Evolutionary conservation across 768 basidiomycete genomes (phyloP).

Genomic region (Mrakia hoshinonis): DNA sequence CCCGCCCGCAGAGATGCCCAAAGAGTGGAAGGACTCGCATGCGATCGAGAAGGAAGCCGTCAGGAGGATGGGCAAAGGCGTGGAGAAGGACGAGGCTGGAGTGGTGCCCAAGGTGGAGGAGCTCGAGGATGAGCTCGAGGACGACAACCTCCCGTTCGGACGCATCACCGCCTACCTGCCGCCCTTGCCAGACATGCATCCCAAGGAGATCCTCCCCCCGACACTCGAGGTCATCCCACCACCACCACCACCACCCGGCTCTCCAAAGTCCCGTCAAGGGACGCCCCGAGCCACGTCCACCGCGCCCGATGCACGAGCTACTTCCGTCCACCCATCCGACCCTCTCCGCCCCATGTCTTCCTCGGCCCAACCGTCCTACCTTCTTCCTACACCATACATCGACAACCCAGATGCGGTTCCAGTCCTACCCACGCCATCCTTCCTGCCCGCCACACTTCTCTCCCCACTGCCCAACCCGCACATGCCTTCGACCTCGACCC

Average conservation of each 20-base stretch:
- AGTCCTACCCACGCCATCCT: neutral
- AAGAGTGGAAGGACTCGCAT: neutral
- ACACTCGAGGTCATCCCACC: neutral
- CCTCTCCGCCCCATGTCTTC: neutral
- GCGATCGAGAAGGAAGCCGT: neutral
- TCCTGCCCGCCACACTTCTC: neutral
- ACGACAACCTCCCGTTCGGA: constrained; percentile 9
- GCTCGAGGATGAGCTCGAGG: neutral
- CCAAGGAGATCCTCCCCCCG: neutral
- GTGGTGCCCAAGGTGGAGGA: neutral
- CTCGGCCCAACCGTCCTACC: neutral
- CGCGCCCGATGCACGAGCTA: neutral
- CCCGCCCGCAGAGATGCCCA: neutral
- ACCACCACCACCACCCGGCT: neutral
- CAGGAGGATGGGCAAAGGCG: neutral
- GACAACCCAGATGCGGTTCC: neutral
- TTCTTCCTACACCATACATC: neutral
- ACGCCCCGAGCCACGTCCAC: neutral
- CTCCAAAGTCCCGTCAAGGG: neutral
- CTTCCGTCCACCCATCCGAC: neutral
- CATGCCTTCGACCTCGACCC: constrained; percentile 1
- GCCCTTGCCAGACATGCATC: constrained; percentile 2
- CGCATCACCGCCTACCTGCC: constrained; percentile 7
- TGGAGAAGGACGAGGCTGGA: neutral
- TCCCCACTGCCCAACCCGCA: neutral